Evolutionary conservation across 2,329 filamentous ascomycete genomes (phyloP), one percentile per base, ranked within the genome.

Genomic region (Parascedosporium putredinis): DNA sequence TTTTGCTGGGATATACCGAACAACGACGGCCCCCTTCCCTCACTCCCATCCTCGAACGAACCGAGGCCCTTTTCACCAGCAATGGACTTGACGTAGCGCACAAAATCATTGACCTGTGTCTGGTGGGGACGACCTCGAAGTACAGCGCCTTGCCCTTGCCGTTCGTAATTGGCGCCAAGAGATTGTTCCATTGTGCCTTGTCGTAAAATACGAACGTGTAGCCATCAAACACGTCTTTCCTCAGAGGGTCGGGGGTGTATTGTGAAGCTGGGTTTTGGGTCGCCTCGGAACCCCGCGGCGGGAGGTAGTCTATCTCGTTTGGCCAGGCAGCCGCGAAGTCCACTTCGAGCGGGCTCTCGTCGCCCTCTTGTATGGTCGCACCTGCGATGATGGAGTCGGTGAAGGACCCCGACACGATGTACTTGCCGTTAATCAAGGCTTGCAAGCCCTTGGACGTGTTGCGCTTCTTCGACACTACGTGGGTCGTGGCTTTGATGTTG

Each of bases 201-300:
- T 90, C 83, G 55, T 90, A 84, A 59, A 97, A 95, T 3, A 98
- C 73, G 60, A 97, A 96, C 0, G 84, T 91, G 59, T 90, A 93
- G 2, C 86, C 87, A 9, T 86, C 79, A 56, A 98, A 97, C 1
- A 98, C 73, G 24, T 83, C 79, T 6, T 71, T 69, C 18, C 93
- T 78, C 14, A 68, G 65, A 0, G 71, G 55, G 54, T 91, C 79
- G 0, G 93, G 91, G 6, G 75, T 72, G 60, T 95, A 91, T 10
- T 81, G 76, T n/a, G 79, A 75, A 8, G 78, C 71, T 0, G 82
- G 77, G 45, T 84, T 78, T 31, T 82, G 73, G 2, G 83, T 77
- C 0, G 86, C 85, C 62, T 97, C 91, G 46, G 82, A 82, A 1
- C 85, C 86, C 4, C 78, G 75, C 0, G 84, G 79, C 0, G 91